These are phyloP conservation scores for Diaporthe amygdali DNA, from an alignment of 2,329 filamentous ascomycete genomes.

Conservation along the genomic window DNA sequence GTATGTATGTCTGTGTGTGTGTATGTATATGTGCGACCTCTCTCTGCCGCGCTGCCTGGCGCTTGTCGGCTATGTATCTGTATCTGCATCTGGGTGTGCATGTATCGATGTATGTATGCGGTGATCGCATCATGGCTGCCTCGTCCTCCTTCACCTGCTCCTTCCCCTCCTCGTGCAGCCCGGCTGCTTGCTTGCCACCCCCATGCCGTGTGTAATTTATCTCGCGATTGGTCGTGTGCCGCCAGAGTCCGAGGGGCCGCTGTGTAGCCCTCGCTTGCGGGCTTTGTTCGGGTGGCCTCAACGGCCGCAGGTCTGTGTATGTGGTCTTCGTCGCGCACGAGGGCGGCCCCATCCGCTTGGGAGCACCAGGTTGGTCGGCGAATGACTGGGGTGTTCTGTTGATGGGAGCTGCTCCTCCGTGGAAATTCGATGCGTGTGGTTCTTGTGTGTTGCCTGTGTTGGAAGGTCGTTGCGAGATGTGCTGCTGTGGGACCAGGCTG, in stretches of 20 bases:
- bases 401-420: background rate
- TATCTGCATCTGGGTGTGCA: background rate
- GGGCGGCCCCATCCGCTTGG: background rate
- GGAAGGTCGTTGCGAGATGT: too few relatives aligned
- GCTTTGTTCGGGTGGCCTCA: background rate
- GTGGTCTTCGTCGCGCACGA: background rate
- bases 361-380: background rate
- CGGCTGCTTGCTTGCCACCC: background rate
- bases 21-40: background rate
- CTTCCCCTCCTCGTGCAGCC: background rate
- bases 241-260: background rate
- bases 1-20: background rate
- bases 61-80: background rate
- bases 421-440: too few relatives aligned
- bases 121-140: background rate
- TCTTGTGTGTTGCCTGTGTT: background rate
- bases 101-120: background rate
- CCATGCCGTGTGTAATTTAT: background rate
- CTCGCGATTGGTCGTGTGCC: background rate
- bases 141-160: background rate
- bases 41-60: background rate
- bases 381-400: background rate
- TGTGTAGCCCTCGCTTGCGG: slow-evolving; percentile 1
- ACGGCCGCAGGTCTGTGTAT: background rate
- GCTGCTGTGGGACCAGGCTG: too few relatives aligned